Evolutionary conservation across 345 rosid genomes (phyloP), one percentile per base, ranked within the genome.

Genomic region (Noccaea bulbosa): DNA sequence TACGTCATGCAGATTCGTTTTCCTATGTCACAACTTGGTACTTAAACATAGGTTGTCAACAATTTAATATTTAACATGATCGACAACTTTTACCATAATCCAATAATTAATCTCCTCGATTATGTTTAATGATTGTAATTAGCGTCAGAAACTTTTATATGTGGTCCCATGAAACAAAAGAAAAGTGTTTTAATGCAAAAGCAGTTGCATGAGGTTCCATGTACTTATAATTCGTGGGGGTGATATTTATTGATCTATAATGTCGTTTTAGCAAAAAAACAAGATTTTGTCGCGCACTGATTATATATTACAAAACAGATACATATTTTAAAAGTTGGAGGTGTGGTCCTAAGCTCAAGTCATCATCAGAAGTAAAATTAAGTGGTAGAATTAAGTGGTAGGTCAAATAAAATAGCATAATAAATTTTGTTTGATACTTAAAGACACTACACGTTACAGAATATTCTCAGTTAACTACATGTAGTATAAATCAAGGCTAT

Each of bases 1-100:
- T 68, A 69, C 74, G 65, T 68, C 70, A 68, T 48, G 65, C 70
- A 62, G 65, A 69, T 69, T 74, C 78, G 73, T 67, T 74, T 45
- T 74, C 74, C 74, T 75, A 68, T 68, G 74, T 53, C 45, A 46
- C 79, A 69, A 75, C 79, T 75, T 55, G 79, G 58, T 62, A 75
- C 70, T 69, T 62, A 27, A 47, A 62, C 65, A 37, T 61, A 35
- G 61, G 74, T 53, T 51, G 41, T 62, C 62, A 61, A 24, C 59
- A 37, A 8, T 61, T 30, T 37, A 69, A 62, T 54, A 75, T 14
- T 20, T 40, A 35, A 24, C 6, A 44, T 11, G 66, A 39, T 46
- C 17, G 77, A 56, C 67, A 54, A 46, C 22, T 49, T 64, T 27
- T 58, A 46, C 69, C 58, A 54, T 62, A 75, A 55, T 69, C 37